These are phyloP conservation scores for Babesia caballi DNA, from an alignment of 169 alveolate genomes.

Conservation along the genomic window DNA sequence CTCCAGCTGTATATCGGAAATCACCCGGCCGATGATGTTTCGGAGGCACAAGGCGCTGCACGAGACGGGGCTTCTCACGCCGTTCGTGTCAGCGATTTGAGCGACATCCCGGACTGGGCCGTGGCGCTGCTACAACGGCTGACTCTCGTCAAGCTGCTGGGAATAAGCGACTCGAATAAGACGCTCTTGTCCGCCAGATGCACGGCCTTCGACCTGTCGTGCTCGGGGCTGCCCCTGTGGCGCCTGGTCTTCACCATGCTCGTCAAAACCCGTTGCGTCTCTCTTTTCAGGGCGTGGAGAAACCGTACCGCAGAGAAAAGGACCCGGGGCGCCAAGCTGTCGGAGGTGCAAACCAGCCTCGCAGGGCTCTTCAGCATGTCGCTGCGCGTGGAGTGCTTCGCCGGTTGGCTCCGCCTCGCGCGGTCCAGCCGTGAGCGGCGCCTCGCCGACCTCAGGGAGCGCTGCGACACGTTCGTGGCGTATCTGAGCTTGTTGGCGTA, in stretches of 20 bases:
- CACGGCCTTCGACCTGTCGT: slow-evolving; percentile 12
- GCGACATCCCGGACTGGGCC: slow-evolving; percentile 21
- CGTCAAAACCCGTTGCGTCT: neutral
- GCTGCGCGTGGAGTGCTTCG: neutral
- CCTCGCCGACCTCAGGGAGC: neutral
- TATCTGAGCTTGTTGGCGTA: neutral
- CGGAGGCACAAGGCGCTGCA: no score
- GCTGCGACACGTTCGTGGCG: neutral
- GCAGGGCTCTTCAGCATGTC: neutral
- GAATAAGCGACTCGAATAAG: neutral
- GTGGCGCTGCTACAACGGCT: neutral
- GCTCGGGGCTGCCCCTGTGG: slow-evolving; percentile 22
- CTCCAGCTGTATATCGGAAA: no score
- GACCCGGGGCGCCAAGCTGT: neutral
- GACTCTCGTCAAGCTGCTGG: neutral
- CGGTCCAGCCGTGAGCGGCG: neutral
- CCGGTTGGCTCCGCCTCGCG: neutral
- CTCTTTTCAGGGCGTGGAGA: slow-evolving; percentile 12
- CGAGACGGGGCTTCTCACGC: no score
- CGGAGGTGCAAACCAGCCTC: neutral
- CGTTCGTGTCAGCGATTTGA: no score
- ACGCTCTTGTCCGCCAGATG: neutral
- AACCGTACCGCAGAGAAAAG: neutral
- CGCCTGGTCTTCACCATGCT: neutral
- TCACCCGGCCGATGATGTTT: neutral